Conservation (phyloP, 345 rosid genomes). For the Populus euphratica region DNA sequence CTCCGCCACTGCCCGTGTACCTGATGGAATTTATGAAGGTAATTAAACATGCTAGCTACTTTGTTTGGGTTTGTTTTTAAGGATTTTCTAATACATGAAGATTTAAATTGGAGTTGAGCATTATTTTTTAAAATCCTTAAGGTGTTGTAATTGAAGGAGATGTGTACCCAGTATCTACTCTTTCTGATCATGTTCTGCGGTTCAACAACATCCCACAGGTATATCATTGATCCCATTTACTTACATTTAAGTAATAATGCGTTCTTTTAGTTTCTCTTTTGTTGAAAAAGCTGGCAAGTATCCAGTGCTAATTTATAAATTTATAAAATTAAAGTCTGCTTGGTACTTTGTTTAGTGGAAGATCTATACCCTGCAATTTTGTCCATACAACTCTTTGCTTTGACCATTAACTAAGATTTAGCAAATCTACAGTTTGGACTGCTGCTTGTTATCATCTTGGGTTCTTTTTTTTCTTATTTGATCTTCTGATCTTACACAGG, state of each 20-base stretch:
- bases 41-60: conserved; percentile 8
- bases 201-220: conserved; percentile 98
- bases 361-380: not conserved
- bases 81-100: not conserved
- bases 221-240: conserved; percentile 8
- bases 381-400: not conserved
- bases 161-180: conserved; percentile 94
- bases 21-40: conserved; percentile 97
- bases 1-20: conserved; percentile 83
- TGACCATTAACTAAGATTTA: not conserved
- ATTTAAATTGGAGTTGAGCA: conserved; percentile 3
- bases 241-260: not conserved
- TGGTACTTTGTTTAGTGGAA: too few species aligned
- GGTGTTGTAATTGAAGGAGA: conserved; percentile 99
- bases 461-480: conserved; percentile 8
- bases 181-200: conserved; percentile 86
- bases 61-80: not conserved
- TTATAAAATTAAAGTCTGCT: not conserved
- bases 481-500: conserved; percentile 36
- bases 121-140: conserved; percentile 31
- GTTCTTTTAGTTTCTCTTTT: not conserved
- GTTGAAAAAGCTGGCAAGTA: not conserved
- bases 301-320: not conserved
- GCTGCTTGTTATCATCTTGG: not conserved
- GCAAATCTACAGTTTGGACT: not conserved